A percentile compares a stretch with the other conserved stretches of the same genome.
phyloP scores from a whole-genome alignment of 2,329 filamentous ascomycete genomes.

The Aspergillus hortae region DNA sequence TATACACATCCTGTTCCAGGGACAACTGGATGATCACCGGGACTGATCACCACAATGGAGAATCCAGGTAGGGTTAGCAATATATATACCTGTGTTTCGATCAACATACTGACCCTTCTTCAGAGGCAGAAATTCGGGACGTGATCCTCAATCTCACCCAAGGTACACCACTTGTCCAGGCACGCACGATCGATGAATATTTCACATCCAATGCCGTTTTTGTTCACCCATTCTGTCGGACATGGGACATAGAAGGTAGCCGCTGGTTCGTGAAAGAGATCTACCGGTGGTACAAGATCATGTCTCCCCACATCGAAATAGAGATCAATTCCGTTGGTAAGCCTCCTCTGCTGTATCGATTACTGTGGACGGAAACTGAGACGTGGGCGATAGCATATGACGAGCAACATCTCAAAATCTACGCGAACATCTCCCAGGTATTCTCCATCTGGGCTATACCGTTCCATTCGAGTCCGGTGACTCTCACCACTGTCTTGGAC shows the following conservation, averaged over 20 bases:
- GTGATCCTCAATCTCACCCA: slow-evolving; percentile 69
- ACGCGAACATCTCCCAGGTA: slow-evolving; percentile 68
- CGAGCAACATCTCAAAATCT: slow-evolving; percentile 62
- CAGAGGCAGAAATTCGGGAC: slow-evolving; percentile 57
- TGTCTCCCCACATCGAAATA: slow-evolving; percentile 70
- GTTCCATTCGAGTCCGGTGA: slow-evolving; percentile 66
- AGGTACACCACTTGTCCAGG: slow-evolving; percentile 63
- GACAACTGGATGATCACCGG: background rate
- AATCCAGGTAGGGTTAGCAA: slow-evolving; percentile 15
- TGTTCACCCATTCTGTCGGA: slow-evolving; percentile 73
- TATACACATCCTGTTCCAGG: slow-evolving; percentile 28
- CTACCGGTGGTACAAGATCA: slow-evolving; percentile 80
- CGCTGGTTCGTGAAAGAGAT: slow-evolving; percentile 65
- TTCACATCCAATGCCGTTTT: slow-evolving; percentile 72
- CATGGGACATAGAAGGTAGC: slow-evolving; percentile 59
- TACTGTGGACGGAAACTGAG: background rate
- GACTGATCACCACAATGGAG: slow-evolving; percentile 14
- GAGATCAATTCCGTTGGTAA: slow-evolving; percentile 59
- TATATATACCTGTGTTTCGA: background rate
- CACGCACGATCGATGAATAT: slow-evolving; percentile 63
- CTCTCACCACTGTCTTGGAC: slow-evolving; percentile 64
- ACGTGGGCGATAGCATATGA: slow-evolving; percentile 58
- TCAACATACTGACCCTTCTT: background rate
- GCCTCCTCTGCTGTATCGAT: background rate
- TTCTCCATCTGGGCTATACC: slow-evolving; percentile 77